Conservation (phyloP, 768 basidiomycete genomes). For the Rhodotorula graminis region DNA sequence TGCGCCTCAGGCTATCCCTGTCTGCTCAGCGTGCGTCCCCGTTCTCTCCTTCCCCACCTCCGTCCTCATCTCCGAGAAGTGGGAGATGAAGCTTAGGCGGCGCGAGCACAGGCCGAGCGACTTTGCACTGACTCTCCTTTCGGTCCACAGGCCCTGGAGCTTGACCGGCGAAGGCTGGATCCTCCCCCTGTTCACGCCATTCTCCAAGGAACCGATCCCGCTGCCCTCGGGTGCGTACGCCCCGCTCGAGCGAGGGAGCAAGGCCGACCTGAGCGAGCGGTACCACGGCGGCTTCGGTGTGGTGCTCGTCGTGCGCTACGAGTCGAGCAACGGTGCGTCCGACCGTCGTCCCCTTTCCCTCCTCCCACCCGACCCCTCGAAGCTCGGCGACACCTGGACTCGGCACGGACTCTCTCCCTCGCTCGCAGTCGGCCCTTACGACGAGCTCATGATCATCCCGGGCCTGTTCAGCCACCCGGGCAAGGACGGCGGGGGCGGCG, state of each 20-base stretch:
- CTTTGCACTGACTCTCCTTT: neutral
- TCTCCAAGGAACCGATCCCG: conserved; percentile 6
- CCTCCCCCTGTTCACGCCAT: conserved; percentile 17
- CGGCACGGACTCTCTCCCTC: too few relatives aligned
- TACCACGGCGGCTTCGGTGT: conserved; percentile 20
- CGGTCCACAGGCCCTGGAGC: conserved; percentile 8
- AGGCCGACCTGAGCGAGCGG: neutral
- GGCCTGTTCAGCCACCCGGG: conserved; percentile 8
- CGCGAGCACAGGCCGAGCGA: neutral
- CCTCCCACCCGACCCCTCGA: too few relatives aligned
- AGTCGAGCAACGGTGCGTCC: neutral
- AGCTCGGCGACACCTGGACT: too few relatives aligned
- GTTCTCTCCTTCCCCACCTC: too few relatives aligned
- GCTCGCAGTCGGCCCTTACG: conserved; percentile 14
- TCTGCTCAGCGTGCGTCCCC: neutral
- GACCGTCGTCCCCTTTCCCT: too few relatives aligned
- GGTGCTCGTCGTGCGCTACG: conserved; percentile 23
- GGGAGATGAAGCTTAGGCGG: neutral
- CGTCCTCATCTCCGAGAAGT: too few relatives aligned
- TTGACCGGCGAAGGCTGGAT: conserved; percentile 23
- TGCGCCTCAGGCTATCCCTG: neutral
- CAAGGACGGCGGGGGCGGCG: neutral
- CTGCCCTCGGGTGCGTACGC: conserved; percentile 1
- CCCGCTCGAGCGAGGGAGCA: conserved; percentile 2
- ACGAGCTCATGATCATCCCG: conserved; percentile 21